These are phyloP conservation scores for Crithidia bombi DNA, from an alignment of 208 protist genomes.

Conservation along the genomic window DNA sequence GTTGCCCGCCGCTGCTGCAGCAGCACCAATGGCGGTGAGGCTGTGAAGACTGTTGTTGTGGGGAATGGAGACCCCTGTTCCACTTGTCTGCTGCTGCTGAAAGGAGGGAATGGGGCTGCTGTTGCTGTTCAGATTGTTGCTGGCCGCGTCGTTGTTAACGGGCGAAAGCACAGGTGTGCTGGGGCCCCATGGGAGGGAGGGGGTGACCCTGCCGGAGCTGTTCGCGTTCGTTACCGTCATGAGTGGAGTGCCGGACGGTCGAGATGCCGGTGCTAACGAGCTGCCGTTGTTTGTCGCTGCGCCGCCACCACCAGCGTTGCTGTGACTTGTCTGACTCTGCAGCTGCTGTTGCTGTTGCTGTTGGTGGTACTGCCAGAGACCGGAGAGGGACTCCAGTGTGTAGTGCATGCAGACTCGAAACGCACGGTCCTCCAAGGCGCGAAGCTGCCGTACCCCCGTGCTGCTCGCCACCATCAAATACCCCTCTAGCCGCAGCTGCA, in stretches of 20 bases:
- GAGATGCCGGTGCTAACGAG: slow-evolving; percentile 2
- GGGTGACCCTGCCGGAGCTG: slow-evolving; percentile 13
- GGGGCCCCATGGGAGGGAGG: slow-evolving; percentile 15
- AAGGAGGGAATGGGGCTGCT: neutral
- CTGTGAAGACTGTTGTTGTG: slow-evolving; percentile 27
- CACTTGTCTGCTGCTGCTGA: slow-evolving; percentile 8
- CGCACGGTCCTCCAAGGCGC: slow-evolving; percentile 58
- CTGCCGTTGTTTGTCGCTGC: neutral
- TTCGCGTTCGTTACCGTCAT: slow-evolving; percentile 2
- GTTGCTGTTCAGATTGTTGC: neutral
- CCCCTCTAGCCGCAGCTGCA: slow-evolving; percentile 84
- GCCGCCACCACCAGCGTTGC: slow-evolving; percentile 20
- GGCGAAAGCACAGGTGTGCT: slow-evolving; percentile 27
- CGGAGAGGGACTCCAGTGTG: slow-evolving; percentile 32
- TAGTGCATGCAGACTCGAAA: slow-evolving; percentile 76
- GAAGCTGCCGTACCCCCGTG: slow-evolving; percentile 32
- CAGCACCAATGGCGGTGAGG: slow-evolving; percentile 1
- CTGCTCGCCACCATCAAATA: slow-evolving; percentile 65
- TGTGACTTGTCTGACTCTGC: slow-evolving; percentile 11
- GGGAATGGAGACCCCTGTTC: neutral
- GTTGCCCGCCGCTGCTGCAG: slow-evolving; percentile 1
- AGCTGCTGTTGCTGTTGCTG: slow-evolving; percentile 26
- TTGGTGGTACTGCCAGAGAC: slow-evolving; percentile 25
- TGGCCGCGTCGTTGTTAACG: neutral
- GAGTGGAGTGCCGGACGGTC: slow-evolving; percentile 18